Conservation (phyloP, 345 rosid genomes). For the Excoecaria cochinchinensis region DNA sequence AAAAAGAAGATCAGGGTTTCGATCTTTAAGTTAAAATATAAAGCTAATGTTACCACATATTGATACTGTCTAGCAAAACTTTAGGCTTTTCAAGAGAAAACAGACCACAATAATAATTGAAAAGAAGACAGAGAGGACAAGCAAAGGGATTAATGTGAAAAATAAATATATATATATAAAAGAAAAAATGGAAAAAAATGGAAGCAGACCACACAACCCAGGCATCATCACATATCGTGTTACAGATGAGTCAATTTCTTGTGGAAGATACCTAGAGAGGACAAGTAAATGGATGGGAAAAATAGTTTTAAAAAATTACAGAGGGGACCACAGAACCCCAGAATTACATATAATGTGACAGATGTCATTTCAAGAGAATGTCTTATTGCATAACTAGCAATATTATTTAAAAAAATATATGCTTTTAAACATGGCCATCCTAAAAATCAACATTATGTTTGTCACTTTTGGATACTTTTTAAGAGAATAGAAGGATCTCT, state of each 20-base stretch:
- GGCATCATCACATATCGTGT: background rate
- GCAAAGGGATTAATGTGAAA: background rate
- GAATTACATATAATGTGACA: background rate
- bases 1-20: no score
- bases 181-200: background rate
- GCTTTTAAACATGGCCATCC: background rate
- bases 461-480: background rate
- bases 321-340: background rate
- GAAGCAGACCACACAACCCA: background rate
- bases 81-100: background rate
- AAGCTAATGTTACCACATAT: background rate
- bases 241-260: background rate
- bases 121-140: background rate
- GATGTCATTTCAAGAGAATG: background rate
- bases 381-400: background rate
- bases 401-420: background rate
- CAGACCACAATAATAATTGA: background rate
- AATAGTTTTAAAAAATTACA: no score
- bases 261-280: no score
- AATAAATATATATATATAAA: background rate
- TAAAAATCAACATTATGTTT: background rate
- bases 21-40: background rate
- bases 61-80: background rate
- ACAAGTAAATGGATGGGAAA: no score
- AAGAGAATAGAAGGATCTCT: background rate